Evolutionary conservation across 768 basidiomycete genomes (phyloP), one percentile per base, ranked within the genome.

Genomic region (Polyporus arcularius): DNA sequence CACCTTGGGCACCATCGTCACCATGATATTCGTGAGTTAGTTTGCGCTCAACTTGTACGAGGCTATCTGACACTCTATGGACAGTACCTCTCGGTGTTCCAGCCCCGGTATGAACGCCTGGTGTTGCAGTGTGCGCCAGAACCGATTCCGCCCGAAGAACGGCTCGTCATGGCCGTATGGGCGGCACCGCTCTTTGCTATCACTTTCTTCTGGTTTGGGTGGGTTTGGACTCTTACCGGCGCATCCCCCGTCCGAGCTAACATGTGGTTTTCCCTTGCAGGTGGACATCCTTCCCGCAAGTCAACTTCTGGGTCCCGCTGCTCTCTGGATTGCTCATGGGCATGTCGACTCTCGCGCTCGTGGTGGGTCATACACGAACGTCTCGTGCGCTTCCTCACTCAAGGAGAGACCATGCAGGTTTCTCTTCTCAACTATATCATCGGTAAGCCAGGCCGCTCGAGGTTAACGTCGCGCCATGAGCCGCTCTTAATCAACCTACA

Each of bases 131-230:
- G 73, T 52, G 76, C 79, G 4, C 85, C 86, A 4, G 68, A 75
- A 16, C 79, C 80, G 18, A 84, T 86, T 4, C 81, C 85, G 2
- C 87, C 87, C 0, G 88, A 89, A 71, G 80, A 78, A 50, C 77
- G 86, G 28, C 70, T 88, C 26, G 75, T 77, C 51, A 73, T 80
- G 49, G 79, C 78, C 0, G 73, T 87, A 61, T 67, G 81, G 60
- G 82, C 78, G 2, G 79, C 81, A 0, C 86, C 86, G 0, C 60
- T 85, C 16, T 79, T 84, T 57, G 72, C 81, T 31, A 52, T 77
- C 26, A 79, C 83, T 4, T 84, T 87, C 71, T 89, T 89, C 72
- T 86, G 86, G 87, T 85, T 89, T 48, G 84, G 62, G 57, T 62
- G 32, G 30, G 60, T 50, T 1, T n/a, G 8, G 31, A 9, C 10